Base-by-base conservation (phyloP, 306 rosid genomes). In the Prunus armeniaca region DNA sequence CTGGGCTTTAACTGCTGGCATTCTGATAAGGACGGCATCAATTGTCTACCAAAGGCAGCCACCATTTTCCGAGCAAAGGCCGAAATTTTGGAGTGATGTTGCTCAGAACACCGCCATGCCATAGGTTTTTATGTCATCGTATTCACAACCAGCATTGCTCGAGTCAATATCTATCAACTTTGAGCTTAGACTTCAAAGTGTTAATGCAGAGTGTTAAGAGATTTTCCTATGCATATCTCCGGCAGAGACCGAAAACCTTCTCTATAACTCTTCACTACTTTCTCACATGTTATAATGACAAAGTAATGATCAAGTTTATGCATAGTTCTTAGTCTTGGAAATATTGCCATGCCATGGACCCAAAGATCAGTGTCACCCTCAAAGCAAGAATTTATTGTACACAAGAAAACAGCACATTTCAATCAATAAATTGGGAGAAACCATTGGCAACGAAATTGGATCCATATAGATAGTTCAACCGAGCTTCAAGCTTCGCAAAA, bases 1-100 rank as follows among this genome's bases (percentile, higher is more conserved):
- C 41, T 94, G 98, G 98, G 98, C 95, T 74, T 13, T 91, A 62
- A 94, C 98, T 61, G 98, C 98, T 20, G 89, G 95, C 22, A 86
- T 94, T 66, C 80, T 94, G 75, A 94, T 94, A 25, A 58, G 73
- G 75, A 85, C 87, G 5, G 95, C 98, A 43, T 87, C 93, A 5
- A 12, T 89, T n/a, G 50, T 90, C 73, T 86, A 82, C 73, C 81
- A 86, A 78, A 87, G 75, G 28, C 89, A 83, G 3, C 97, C 98
- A 0, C 93, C 72, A 24, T 91, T 94, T 84, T 84, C 82, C 17
- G 96, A 94, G 81, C 71, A 3, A 57, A 88, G 80, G 24, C 98
- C 98, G 15, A 78, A 73, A 69, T 86, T 91, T 56, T 90, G 98
- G 97, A 84, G 27, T 57, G 46, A 82, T 69, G 86, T 69, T 79